Conservation (phyloP, 768 basidiomycete genomes). For the Russula emetica region DNA sequence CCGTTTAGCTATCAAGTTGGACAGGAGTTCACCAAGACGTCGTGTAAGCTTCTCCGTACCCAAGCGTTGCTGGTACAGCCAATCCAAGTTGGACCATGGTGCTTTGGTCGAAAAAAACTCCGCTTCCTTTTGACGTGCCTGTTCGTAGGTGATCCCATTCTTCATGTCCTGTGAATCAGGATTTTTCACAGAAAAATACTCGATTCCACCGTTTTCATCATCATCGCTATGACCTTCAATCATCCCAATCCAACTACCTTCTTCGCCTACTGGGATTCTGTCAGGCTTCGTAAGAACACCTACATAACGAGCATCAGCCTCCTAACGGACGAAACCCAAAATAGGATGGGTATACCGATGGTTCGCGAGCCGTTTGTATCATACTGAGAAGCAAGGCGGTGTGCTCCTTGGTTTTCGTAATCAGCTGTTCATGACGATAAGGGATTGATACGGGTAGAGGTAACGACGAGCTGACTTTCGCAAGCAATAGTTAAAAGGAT, state of each 20-base stretch:
- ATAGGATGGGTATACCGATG: slow-evolving; percentile 47
- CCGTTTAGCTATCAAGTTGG: slow-evolving; percentile 11
- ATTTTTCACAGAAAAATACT: slow-evolving; percentile 25
- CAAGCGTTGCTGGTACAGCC: slow-evolving; percentile 14
- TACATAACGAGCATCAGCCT: background rate
- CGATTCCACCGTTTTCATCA: background rate
- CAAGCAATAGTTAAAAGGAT: slow-evolving; percentile 60
- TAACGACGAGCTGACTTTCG: slow-evolving; percentile 46
- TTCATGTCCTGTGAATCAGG: slow-evolving; percentile 22
- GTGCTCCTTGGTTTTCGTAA: slow-evolving; percentile 74
- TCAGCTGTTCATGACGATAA: slow-evolving; percentile 47
- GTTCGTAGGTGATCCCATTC: slow-evolving; percentile 24
- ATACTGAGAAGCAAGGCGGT: slow-evolving; percentile 52
- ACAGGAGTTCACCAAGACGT: slow-evolving; percentile 14
- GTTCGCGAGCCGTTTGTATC: slow-evolving; percentile 65
- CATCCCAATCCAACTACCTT: slow-evolving; percentile 15
- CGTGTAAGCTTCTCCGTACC: slow-evolving; percentile 23
- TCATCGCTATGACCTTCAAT: slow-evolving; percentile 4
- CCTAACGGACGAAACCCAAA: background rate
- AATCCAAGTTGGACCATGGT: slow-evolving; percentile 23
- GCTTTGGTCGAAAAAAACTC: slow-evolving; percentile 14
- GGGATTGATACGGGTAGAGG: background rate
- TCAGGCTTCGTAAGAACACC: slow-evolving; percentile 22
- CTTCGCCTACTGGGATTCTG: slow-evolving; percentile 15
- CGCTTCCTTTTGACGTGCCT: slow-evolving; percentile 20